phyloP scores from a whole-genome alignment of 106 monocot species.

The Posidonia australis region DNA sequence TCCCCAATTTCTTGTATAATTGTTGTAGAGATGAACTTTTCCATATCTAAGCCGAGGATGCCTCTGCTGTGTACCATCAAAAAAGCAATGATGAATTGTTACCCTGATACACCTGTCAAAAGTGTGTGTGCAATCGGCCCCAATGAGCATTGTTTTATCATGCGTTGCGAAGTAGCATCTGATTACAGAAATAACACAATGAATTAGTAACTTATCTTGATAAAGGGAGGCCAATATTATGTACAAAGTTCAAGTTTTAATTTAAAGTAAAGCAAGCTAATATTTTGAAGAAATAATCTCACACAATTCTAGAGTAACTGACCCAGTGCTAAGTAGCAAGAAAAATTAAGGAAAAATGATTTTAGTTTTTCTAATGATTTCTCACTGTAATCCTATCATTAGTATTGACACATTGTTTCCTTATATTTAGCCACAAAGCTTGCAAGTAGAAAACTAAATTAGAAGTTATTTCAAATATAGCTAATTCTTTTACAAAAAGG shows the following conservation, averaged over 20 bases:
- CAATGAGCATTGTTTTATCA: slow-evolving; percentile 75
- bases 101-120: slow-evolving; percentile 65
- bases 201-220: background rate
- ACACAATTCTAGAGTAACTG: background rate
- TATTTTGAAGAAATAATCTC: background rate
- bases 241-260: background rate
- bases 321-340: too few relatives aligned
- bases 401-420: too few relatives aligned
- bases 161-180: slow-evolving; percentile 72
- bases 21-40: slow-evolving; percentile 90
- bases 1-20: slow-evolving; percentile 84
- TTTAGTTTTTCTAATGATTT: too few relatives aligned
- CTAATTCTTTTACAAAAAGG: background rate
- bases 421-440: too few relatives aligned
- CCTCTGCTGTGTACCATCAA: slow-evolving; percentile 67
- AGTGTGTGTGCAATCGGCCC: slow-evolving; percentile 37
- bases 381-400: too few relatives aligned
- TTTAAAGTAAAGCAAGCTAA: background rate
- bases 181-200: background rate
- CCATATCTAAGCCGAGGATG: slow-evolving; percentile 84
- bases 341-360: too few relatives aligned
- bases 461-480: too few relatives aligned
- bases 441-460: too few relatives aligned
- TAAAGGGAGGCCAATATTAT: background rate
- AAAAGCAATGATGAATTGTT: slow-evolving; percentile 92